Evolutionary conservation across 768 basidiomycete genomes (phyloP).

Genomic region (Amanita jacksonii): DNA sequence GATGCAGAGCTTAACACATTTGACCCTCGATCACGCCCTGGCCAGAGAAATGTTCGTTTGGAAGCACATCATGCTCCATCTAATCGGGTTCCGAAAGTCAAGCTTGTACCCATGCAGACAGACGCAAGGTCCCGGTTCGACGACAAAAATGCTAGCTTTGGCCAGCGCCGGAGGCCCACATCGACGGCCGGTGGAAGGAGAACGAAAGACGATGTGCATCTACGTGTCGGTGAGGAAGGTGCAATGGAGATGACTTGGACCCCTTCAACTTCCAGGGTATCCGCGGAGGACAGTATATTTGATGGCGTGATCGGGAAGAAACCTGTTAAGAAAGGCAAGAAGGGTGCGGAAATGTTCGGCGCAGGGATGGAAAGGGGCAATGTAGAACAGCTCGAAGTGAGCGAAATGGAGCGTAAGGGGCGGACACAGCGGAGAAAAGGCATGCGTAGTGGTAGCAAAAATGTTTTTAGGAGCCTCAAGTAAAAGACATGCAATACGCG

Average conservation of each 20-base stretch:
- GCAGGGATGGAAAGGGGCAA: conserved; percentile 83
- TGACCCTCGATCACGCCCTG: conserved; percentile 39
- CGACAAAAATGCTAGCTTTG: conserved; percentile 56
- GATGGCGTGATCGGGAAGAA: conserved; percentile 20
- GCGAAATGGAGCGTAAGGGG: conserved; percentile 67
- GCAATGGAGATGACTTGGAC: conserved; percentile 83
- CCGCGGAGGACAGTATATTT: conserved; percentile 25
- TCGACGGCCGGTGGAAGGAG: conserved; percentile 12
- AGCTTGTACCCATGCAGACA: conserved; percentile 57
- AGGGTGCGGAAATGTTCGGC: conserved; percentile 73
- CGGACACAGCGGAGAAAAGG: conserved; percentile 70
- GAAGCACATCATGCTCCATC: conserved; percentile 36
- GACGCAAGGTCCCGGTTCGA: conserved; percentile 19
- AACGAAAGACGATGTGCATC: conserved; percentile 6
- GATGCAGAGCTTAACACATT: conserved; percentile 39
- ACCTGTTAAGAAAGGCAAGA: conserved; percentile 29
- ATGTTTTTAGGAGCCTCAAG: conserved; percentile 48
- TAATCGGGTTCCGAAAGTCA: conserved; percentile 44
- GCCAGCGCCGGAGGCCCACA: conserved; percentile 45
- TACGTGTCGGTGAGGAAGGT: conserved; percentile 34
- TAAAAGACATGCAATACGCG: background rate
- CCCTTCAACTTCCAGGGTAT: conserved; percentile 38
- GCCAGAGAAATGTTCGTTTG: conserved; percentile 36
- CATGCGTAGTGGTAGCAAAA: conserved; percentile 85
- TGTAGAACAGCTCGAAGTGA: conserved; percentile 38